Base-by-base conservation (phyloP, 2,329 filamentous ascomycete genomes). In the Exophiala spinifera region DNA sequence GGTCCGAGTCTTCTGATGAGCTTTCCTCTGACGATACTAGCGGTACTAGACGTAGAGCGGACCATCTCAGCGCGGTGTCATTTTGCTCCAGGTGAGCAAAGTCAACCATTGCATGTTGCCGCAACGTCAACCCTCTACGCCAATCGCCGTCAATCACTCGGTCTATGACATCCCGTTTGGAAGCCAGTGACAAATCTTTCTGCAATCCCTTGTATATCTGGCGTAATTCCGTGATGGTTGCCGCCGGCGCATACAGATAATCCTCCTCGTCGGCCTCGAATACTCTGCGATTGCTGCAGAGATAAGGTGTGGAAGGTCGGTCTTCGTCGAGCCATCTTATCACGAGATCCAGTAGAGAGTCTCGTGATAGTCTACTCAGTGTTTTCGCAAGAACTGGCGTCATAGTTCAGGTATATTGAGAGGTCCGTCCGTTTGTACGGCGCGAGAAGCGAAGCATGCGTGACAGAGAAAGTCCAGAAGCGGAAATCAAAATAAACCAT, bases 291-390 rank as follows among this genome's bases (percentile, higher is more conserved):
- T 78, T 73, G 64, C 36, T 69, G 58, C 66, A 76, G 43, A 87
- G 79, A 66, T 79, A 83, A 0, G 87, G 87, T 1, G 75, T 75
- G 40, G 81, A 85, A 15, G 80, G 74, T 3, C 78, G 70, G 37
- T 83, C 75, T 59, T 87, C 85, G 59, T 78, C 75, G 2, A 95
- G 82, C 90, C 90, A 95, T 72, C 87, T 80, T 19, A 91, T 78
- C 0, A 81, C 87, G 7, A 95, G 79, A 0, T 84, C 81, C 21
- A 94, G 73, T 19, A 95, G 79, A 0, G 87, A 84, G 44, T 84
- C 75, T 47, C 89, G 84, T 1, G 88, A 87, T 15, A 95, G 79
- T 51, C 85, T 85, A 56, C 76, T 79, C 46, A 95, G 77, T 37
- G 81, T 77, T 69, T 87, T 89, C 60, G 80, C 69, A 46, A 90